Evolutionary conservation across 176 grass and related monocot genomes (phyloP), one percentile per base, ranked within the genome.

Genomic region (Eremochloa ophiuroides): DNA sequence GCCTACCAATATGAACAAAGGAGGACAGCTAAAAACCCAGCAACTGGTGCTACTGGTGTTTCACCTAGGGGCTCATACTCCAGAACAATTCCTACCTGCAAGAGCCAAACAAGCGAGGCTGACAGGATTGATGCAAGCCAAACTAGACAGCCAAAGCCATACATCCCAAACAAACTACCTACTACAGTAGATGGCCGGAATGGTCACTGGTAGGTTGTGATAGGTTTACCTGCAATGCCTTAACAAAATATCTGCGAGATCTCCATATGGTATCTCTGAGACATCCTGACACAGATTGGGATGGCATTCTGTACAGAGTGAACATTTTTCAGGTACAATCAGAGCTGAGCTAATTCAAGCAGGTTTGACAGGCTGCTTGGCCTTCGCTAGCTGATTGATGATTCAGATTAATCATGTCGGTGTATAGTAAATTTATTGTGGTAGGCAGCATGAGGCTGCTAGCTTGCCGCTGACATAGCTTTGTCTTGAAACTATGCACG

Each of bases 181-280:
- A 79, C 89, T 62, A 84, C 82, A 35, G 44, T 83, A 51, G 89
- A 82, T 78, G 89, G 85, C 33, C 67, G 77, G 62, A 91, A 39
- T 41, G 10, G 77, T 33, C 89, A 85, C 65, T 92, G 90, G 90
- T n/a, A n/a, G n/a, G n/a, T n/a, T n/a, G n/a, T n/a, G n/a, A n/a
- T 92, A 91, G 89, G 25, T 30, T 31, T 73, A 27, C 65, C 35
- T 33, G 25, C 53, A 72, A 30, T 81, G 62, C 46, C n/a, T 55
- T 29, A 11, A 23, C 68, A 23, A 47, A 61, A 18, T 29, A 5
- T 44, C 17, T 4, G 10, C 44, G n/a, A 22, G 29, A 35, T 16
- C 31, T 16, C 42, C 20, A 3, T 9, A 40, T 42, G 50, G 15
- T 46, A 60, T 61, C 38, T 28, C 15, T 8, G 17, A 42, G 39